phyloP scores from a whole-genome alignment of 768 basidiomycete species.

The Boletus vermiculosoides region DNA sequence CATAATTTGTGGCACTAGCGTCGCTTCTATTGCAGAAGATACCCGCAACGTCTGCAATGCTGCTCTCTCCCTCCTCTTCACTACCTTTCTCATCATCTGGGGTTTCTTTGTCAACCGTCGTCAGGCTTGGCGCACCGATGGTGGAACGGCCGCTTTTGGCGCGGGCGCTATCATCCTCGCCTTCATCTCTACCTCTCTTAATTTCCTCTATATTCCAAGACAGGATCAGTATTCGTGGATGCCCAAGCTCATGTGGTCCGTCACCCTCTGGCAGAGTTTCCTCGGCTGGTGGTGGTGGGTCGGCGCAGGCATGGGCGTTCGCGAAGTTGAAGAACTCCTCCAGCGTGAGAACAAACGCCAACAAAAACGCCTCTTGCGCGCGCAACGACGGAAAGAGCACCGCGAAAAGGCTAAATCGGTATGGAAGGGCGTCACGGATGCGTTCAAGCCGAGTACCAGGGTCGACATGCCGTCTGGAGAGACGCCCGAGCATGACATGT shows the following conservation, averaged over 20 bases:
- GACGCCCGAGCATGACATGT: neutral
- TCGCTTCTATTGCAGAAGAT: constrained; percentile 61
- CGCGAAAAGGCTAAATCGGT: constrained; percentile 54
- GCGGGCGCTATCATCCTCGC: constrained; percentile 82
- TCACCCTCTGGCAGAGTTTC: constrained; percentile 96
- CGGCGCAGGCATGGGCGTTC: constrained; percentile 81
- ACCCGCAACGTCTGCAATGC: constrained; percentile 95
- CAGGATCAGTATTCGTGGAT: constrained; percentile 92
- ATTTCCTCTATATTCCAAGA: constrained; percentile 81
- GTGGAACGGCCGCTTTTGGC: constrained; percentile 94
- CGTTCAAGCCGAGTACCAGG: constrained; percentile 34
- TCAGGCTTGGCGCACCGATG: constrained; percentile 95
- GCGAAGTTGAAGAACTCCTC: constrained; percentile 67
- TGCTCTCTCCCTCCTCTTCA: constrained; percentile 93
- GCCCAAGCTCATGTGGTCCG: constrained; percentile 83
- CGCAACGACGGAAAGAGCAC: constrained; percentile 48
- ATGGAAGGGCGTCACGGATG: constrained; percentile 57
- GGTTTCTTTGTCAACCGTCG: constrained; percentile 85
- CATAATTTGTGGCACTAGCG: constrained; percentile 39
- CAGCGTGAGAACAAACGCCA: constrained; percentile 54
- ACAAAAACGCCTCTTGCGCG: constrained; percentile 42
- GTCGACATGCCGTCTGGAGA: neutral
- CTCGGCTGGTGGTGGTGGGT: constrained; percentile 99
- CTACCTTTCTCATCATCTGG: constrained; percentile 87
- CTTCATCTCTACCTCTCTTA: constrained; percentile 76